Percentiles rank a stretch among this genome's conserved stretches.
phyloP scores from a whole-genome alignment of 192 early-diverging fungal genomes.

The Phycomyces blakesleeanus region DNA sequence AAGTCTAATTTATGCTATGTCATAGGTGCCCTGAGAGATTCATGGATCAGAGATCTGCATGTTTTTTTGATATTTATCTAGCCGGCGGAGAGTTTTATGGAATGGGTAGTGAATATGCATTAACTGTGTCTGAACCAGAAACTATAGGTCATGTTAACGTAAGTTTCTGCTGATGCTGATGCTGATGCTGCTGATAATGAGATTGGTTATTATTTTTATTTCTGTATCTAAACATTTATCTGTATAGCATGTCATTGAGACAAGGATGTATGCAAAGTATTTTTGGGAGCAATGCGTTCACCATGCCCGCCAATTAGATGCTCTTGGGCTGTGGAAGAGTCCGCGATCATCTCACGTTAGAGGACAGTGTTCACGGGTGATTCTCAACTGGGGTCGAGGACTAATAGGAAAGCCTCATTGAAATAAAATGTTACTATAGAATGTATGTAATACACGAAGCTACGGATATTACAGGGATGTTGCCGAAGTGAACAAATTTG shows the following conservation, averaged over 20 bases:
- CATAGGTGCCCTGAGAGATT: conserved; percentile 57
- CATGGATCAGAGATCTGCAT: conserved; percentile 50
- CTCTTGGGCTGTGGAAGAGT: conserved; percentile 49
- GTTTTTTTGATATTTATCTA: conserved; percentile 48
- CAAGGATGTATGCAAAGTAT: conserved; percentile 54
- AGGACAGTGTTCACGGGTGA: conserved; percentile 34
- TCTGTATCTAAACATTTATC: conserved; percentile 6
- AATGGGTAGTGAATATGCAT: conserved; percentile 41
- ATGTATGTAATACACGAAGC: too few species aligned
- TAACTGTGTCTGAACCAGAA: conserved; percentile 13
- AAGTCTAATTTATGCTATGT: background rate
- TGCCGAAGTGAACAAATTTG: too few species aligned
- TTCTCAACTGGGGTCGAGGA: conserved; percentile 34
- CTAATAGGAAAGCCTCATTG: conserved; percentile 21
- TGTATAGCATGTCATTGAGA: conserved; percentile 47
- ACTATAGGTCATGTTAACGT: conserved; percentile 42
- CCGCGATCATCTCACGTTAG: conserved; percentile 40
- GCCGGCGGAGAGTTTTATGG: conserved; percentile 54
- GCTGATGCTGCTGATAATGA: background rate
- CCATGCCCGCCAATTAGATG: conserved; percentile 48
- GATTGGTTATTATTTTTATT: too few species aligned
- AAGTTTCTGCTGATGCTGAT: background rate
- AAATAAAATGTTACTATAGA: too few species aligned
- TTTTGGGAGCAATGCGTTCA: conserved; percentile 55
- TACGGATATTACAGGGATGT: too few species aligned